phyloP scores from a whole-genome alignment of 1,139 yeast species.

The Geotrichum citri-aurantii region DNA sequence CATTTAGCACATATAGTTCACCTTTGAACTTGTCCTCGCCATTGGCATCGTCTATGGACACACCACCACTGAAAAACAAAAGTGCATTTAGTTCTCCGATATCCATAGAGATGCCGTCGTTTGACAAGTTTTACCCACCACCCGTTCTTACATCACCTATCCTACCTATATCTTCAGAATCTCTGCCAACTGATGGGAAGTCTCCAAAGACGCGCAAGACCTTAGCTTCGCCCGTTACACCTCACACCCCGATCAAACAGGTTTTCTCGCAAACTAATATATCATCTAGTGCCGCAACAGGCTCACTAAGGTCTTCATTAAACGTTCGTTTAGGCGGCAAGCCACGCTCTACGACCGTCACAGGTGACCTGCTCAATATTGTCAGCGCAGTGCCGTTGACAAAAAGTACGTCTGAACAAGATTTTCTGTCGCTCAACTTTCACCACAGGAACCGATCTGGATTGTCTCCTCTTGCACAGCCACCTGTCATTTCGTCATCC shows the following conservation, averaged over 20 bases:
- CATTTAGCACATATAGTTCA: not conserved
- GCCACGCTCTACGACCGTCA: not conserved
- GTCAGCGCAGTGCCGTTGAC: not conserved
- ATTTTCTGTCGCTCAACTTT: not conserved
- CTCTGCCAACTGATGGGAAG: not conserved
- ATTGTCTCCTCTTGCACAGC: slow-evolving; percentile 1
- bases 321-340: not conserved
- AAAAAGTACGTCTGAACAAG: not conserved
- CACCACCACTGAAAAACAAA: not conserved
- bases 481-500: not conserved
- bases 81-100: not conserved
- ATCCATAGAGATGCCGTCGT: slow-evolving; percentile 52
- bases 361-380: not conserved
- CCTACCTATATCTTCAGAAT: not conserved
- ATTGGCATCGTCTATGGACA: not conserved
- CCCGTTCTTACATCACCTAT: slow-evolving; percentile 11
- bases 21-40: not conserved
- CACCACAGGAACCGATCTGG: not conserved
- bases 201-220: not conserved
- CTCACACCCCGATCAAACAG: slow-evolving; percentile 13
- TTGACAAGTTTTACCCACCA: slow-evolving; percentile 38
- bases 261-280: slow-evolving; percentile 10
- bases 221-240: slow-evolving; percentile 2
- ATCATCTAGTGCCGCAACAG: not conserved
- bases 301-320: not conserved